Evolutionary conservation across 345 rosid genomes (phyloP), one percentile per base, ranked within the genome.

Genomic region (Gossypium australe): DNA sequence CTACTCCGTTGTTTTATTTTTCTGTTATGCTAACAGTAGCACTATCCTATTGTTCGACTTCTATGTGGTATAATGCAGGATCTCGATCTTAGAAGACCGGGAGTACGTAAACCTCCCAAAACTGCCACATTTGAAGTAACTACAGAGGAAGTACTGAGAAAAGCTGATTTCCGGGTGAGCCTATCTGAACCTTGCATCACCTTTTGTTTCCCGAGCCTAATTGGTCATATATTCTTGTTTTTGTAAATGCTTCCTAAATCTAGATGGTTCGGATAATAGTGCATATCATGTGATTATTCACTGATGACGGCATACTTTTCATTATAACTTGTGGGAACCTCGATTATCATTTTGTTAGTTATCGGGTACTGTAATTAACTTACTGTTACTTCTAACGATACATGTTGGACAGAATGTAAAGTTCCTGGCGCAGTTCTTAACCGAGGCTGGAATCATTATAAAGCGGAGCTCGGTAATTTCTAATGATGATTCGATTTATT

Each of bases 141-240:
- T 41, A 93, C 97, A 0, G 79, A 77, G 51, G 93, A 89, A 84
- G 97, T 82, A 78, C 80, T 89, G 53, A 55, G 48, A 76, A 85
- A 84, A 70, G 98, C 94, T 74, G 95, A 91, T 84, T 93, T 93
- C 80, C 83, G 97, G 93, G 98, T 89, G 79, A 86, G 92, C 77
- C 27, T 72, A 41, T 44, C 53, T 38, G 41, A 43, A 70, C 52
- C 41, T 70, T 44, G 14, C 61, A 55, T 45, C 13, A 41, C 9
- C 17, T 9, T 71, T 72, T 41, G 9, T 72, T 55, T 57, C 20
- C n/a, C 2, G 22, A 24, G 72, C 27, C 58, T 68, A 68, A 25
- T 16, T 22, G 51, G 58, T 18, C 16, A 9, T 2, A 8, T 20
- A 25, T 27, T 68, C 8, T 49, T 49, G 58, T 68, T 49, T 5